A percentile compares a stretch with the other conserved stretches of the same genome.
Evolutionary conservation across 805 yeast genomes (phyloP).

Genomic region (Yamadazyma takamatsuzukensis): DNA sequence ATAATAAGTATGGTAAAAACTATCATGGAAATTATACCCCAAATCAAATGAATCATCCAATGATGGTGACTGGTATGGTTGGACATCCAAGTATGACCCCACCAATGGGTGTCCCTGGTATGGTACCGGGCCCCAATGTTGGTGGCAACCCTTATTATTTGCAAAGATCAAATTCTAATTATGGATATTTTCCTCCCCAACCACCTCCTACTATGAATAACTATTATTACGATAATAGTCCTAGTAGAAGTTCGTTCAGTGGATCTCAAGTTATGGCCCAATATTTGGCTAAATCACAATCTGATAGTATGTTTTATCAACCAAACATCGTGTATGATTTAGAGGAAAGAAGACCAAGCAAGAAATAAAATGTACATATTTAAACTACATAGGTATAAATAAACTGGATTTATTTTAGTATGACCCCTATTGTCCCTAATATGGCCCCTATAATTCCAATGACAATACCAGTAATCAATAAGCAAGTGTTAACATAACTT

Average conservation of each 20-base stretch:
- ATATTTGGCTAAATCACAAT: constrained; percentile 65
- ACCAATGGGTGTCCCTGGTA: too few relatives aligned
- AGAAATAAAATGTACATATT: constrained; percentile 2
- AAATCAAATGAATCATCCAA: constrained; percentile 1
- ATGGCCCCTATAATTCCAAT: constrained; percentile 3
- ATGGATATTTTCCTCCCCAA: constrained; percentile 7
- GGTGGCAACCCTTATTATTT: constrained; percentile 2
- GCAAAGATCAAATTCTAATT: constrained; percentile 7
- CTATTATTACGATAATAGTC: constrained; percentile 6
- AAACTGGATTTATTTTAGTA: constrained; percentile 9
- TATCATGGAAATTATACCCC: constrained; percentile 1
- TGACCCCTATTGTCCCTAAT: constrained; percentile 1
- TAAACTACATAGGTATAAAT: background rate
- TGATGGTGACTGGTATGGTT: too few relatives aligned
- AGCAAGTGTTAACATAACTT: background rate
- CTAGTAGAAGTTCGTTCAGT: constrained; percentile 20
- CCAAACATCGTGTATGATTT: constrained; percentile 17
- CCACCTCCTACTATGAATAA: constrained; percentile 5
- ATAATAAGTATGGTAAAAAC: constrained; percentile 6
- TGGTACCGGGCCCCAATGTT: background rate
- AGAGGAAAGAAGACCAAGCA: constrained; percentile 7
- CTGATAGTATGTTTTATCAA: constrained; percentile 51
- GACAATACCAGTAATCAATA: background rate
- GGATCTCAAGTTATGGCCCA: constrained; percentile 80
- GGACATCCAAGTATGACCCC: too few relatives aligned